phyloP scores from a whole-genome alignment of 441 rosid species.

The Erodium texanum region DNA sequence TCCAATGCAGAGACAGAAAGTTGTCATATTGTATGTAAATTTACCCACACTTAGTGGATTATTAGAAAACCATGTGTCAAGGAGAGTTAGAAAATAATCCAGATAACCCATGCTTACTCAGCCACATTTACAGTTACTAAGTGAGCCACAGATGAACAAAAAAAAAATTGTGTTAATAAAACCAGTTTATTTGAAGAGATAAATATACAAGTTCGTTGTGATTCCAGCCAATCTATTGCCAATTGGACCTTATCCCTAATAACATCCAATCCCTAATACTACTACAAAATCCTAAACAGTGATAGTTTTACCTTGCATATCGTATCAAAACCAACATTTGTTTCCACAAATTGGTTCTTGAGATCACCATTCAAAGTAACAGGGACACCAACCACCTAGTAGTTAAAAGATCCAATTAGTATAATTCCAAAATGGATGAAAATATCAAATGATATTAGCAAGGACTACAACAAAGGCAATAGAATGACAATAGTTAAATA shows the following conservation, averaged over 20 bases:
- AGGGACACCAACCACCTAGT: slow-evolving; percentile 92
- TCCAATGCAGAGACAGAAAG: background rate
- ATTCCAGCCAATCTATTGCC: too few relatives aligned
- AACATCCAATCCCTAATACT: background rate
- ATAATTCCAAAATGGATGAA: background rate
- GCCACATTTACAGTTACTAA: background rate
- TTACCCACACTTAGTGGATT: background rate
- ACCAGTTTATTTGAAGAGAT: too few relatives aligned
- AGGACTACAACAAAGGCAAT: background rate
- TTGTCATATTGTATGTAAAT: background rate
- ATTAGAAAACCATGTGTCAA: background rate
- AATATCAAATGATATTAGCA: background rate
- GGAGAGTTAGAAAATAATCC: background rate
- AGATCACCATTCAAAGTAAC: slow-evolving; percentile 96
- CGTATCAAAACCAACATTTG: slow-evolving; percentile 95
- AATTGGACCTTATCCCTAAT: too few relatives aligned
- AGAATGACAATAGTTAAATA: background rate
- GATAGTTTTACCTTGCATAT: slow-evolving; percentile 64
- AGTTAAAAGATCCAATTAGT: slow-evolving; percentile 8
- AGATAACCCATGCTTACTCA: background rate
- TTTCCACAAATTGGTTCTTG: slow-evolving; percentile 93
- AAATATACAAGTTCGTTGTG: too few relatives aligned
- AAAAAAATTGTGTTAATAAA: too few relatives aligned
- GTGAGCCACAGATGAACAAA: too few relatives aligned
- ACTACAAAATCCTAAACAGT: background rate